Evolutionary conservation across 306 rosid genomes (phyloP), one percentile per base, ranked within the genome.

Genomic region (Echinosophora koreensis): DNA sequence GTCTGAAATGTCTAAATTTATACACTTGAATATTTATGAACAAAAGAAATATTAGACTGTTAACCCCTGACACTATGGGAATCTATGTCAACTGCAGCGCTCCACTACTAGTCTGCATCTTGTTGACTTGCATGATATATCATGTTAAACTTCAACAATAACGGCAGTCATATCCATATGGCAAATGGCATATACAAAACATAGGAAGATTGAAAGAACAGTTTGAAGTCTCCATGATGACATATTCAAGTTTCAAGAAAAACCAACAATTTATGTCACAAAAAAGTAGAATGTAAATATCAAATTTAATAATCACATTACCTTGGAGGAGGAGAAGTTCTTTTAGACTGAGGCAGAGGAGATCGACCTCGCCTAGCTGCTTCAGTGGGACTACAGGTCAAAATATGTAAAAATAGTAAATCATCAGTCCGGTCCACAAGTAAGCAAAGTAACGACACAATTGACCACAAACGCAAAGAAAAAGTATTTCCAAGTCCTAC

Each of bases 301-400:
- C 8, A 66, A 46, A 76, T 55, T 37, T 16, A 55, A 63, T 67
- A 55, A 69, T 3, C 30, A 30, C 4, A 34, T 73, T 69, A 92
- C 97, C 96, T 92, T 58, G 89, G 96, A 10, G 90, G 93, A 52
- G 98, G 97, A 72, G 98, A 90, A 50, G 86, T 56, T 82, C 77
- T 88, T 82, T 88, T 93, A 34, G 90, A 65, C 34, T 54, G 90
- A 18, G 93, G 89, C 22, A 89, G 88, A 42, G 97, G 97, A 70
- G 98, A 85, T 14, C 94, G 96, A 34, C 94, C 88, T 50, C 91
- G 88, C 75, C 77, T 84, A 56, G 88, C 83, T 72, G 82, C 78
- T 79, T 89, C 97, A 60, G 72, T 70, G 72, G 90, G 86, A 86
- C 97, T 90, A 81, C 39, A 76, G 32, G 27, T 22, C 54, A 35